Evolutionary conservation across 495 filamentous ascomycete species (phyloP).

Genomic region (Halenospora varia): DNA sequence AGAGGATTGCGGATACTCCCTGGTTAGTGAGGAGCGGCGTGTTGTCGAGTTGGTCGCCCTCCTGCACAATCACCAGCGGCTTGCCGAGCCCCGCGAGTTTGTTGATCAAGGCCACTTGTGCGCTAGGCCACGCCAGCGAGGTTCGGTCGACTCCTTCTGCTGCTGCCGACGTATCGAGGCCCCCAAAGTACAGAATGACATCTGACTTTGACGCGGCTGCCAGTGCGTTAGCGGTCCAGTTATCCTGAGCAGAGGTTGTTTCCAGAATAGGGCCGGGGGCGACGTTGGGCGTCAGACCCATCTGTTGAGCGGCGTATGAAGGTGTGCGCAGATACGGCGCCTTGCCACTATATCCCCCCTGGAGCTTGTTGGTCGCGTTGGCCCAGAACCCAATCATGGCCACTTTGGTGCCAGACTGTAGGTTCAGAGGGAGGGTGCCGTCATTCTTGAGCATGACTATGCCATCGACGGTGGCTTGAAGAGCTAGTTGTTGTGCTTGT

Average conservation of each 20-base stretch:
- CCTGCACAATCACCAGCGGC: slow-evolving; percentile 53
- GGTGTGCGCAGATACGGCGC: slow-evolving; percentile 55
- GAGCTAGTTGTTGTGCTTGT: slow-evolving; percentile 49
- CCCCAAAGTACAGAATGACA: slow-evolving; percentile 52
- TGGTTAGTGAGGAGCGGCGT: slow-evolving; percentile 38
- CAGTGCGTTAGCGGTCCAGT: slow-evolving; percentile 38
- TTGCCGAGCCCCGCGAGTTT: slow-evolving; percentile 46
- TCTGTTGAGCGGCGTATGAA: slow-evolving; percentile 41
- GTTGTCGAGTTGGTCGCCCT: slow-evolving; percentile 53
- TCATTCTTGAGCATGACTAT: slow-evolving; percentile 62
- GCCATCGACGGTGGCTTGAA: slow-evolving; percentile 55
- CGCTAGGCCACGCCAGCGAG: slow-evolving; percentile 54
- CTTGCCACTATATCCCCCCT: slow-evolving; percentile 55
- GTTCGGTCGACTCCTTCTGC: slow-evolving; percentile 39
- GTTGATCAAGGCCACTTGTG: slow-evolving; percentile 51
- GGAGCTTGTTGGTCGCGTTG: slow-evolving; percentile 55
- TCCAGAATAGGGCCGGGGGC: slow-evolving; percentile 34
- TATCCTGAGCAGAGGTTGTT: slow-evolving; percentile 36
- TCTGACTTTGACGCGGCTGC: slow-evolving; percentile 47
- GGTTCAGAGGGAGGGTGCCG: slow-evolving; percentile 45
- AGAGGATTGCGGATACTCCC: slow-evolving; percentile 46
- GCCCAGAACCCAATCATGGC: slow-evolving; percentile 58
- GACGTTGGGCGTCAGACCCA: slow-evolving; percentile 45
- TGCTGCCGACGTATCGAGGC: slow-evolving; percentile 53
- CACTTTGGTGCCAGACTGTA: slow-evolving; percentile 33